Percentiles rank a stretch among this genome's conserved stretches.
phyloP scores from a whole-genome alignment of 148 eudicot species.

The Tetragonia tetragonoides region DNA sequence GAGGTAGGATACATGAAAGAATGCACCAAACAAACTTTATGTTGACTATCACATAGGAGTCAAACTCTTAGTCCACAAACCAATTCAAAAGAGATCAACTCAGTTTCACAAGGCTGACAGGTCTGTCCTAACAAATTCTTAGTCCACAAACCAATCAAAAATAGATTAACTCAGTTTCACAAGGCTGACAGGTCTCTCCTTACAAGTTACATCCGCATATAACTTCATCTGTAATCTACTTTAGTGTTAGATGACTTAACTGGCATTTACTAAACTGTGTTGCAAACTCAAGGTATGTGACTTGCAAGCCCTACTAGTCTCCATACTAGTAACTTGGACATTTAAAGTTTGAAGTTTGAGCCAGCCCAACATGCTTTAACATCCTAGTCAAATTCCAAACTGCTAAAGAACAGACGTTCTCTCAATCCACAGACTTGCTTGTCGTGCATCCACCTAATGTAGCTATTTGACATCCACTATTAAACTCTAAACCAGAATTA shows the following conservation, averaged over 20 bases:
- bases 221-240: background rate
- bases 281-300: background rate
- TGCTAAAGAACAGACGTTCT: background rate
- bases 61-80: background rate
- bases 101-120: background rate
- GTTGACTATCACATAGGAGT: background rate
- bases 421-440: background rate
- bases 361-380: background rate
- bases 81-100: background rate
- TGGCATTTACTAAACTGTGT: background rate
- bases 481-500: background rate
- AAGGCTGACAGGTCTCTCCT: too few relatives aligned
- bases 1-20: background rate
- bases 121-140: too few relatives aligned
- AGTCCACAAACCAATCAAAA: too few relatives aligned
- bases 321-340: background rate
- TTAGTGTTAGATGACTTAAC: background rate
- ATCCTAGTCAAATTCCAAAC: background rate
- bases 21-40: background rate
- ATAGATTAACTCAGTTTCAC: too few relatives aligned
- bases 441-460: background rate
- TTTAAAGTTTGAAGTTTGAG: background rate
- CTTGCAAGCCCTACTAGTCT: background rate
- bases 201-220: too few relatives aligned
- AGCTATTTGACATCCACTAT: background rate